A percentile compares a stretch with the other conserved stretches of the same genome.
phyloP scores from a whole-genome alignment of 805 yeast genomes.

The Candida railenensis region DNA sequence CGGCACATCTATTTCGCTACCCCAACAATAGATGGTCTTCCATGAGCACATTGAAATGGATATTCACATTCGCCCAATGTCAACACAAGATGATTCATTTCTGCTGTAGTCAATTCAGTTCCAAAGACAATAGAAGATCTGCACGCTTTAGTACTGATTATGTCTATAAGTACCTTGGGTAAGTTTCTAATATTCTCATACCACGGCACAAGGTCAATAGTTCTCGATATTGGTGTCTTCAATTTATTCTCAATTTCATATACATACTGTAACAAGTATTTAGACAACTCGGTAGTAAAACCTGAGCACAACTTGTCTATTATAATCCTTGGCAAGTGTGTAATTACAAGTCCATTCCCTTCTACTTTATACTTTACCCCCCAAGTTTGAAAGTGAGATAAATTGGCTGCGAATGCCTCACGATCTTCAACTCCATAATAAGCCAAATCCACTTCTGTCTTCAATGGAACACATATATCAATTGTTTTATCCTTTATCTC shows the following conservation, averaged over 20 bases:
- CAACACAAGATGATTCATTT: constrained; percentile 46
- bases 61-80: constrained; percentile 46
- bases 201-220: not conserved
- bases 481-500: constrained; percentile 20
- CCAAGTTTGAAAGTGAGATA: constrained; percentile 38
- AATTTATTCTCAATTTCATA: constrained; percentile 37
- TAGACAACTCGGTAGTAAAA: constrained; percentile 18
- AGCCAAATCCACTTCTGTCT: constrained; percentile 7
- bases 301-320: constrained; percentile 27
- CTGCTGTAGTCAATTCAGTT: constrained; percentile 37
- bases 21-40: constrained; percentile 73
- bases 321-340: constrained; percentile 47
- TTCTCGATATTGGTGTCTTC: constrained; percentile 14
- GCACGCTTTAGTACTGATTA: constrained; percentile 64
- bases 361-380: constrained; percentile 34
- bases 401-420: constrained; percentile 26
- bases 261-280: constrained; percentile 43
- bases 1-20: constrained; percentile 22
- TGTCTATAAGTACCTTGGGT: constrained; percentile 52
- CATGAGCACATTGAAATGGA: constrained; percentile 87
- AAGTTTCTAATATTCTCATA: constrained; percentile 19
- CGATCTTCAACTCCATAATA: constrained; percentile 27
- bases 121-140: constrained; percentile 75
- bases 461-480: constrained; percentile 9
- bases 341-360: constrained; percentile 15